phyloP scores from a whole-genome alignment of 2,329 filamentous ascomycete genomes.

The Myrmaecium sp. region DNA sequence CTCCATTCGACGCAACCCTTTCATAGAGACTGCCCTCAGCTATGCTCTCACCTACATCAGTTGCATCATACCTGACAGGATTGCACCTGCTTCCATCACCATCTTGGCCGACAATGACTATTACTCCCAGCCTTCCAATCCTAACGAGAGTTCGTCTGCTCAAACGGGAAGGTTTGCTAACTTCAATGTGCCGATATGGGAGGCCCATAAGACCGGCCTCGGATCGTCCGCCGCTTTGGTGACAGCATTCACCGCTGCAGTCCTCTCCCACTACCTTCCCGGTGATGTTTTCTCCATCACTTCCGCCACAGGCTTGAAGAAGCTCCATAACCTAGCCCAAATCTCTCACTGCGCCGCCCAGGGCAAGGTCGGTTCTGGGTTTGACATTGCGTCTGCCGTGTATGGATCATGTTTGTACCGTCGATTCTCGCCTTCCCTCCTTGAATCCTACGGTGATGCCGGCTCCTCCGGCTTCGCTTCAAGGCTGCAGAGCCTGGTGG shows the following conservation, averaged over 20 bases:
- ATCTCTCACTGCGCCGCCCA: conserved; percentile 89
- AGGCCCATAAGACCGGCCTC: conserved; percentile 88
- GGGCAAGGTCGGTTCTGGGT: conserved; percentile 89
- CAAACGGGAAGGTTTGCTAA: conserved; percentile 50
- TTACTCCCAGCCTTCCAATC: conserved; percentile 46
- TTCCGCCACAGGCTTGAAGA: conserved; percentile 35
- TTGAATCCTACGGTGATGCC: conserved; percentile 49
- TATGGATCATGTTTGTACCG: conserved; percentile 84
- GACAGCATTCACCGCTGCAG: conserved; percentile 63
- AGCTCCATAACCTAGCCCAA: conserved; percentile 84
- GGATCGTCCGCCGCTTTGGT: conserved; percentile 91
- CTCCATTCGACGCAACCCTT: conserved; percentile 50
- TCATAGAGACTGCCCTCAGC: conserved; percentile 79
- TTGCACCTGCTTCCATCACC: conserved; percentile 56
- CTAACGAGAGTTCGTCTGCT: too few species aligned
- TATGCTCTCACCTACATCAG: conserved; percentile 75
- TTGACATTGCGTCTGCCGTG: conserved; percentile 85
- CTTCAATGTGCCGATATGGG: conserved; percentile 57
- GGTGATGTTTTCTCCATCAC: conserved; percentile 36
- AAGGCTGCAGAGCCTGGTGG: conserved; percentile 47
- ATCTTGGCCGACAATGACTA: conserved; percentile 94
- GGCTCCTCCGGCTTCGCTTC: conserved; percentile 47
- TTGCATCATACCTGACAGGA: conserved; percentile 28
- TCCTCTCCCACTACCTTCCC: conserved; percentile 61
- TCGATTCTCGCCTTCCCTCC: conserved; percentile 70